Conservation (phyloP, 257 asterid species). For the Capsicum chinense region DNA sequence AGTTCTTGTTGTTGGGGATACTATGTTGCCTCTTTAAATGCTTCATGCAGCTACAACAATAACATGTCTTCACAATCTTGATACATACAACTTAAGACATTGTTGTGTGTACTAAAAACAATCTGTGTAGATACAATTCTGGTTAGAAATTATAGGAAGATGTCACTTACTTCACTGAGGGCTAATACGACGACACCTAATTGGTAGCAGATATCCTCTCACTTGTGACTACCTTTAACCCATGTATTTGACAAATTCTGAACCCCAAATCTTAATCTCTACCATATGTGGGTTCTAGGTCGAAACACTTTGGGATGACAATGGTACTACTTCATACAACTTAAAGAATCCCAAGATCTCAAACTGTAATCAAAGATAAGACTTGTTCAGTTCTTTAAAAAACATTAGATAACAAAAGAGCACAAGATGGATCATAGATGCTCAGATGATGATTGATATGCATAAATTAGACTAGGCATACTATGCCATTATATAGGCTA, state of each 20-base stretch:
- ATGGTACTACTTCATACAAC: too few relatives aligned
- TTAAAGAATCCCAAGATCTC: conserved; percentile 1
- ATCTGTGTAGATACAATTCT: background rate
- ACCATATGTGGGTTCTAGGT: too few relatives aligned
- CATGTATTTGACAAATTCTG: too few relatives aligned
- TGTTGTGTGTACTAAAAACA: background rate
- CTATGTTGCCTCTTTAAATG: too few relatives aligned
- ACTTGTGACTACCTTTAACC: background rate
- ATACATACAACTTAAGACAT: background rate
- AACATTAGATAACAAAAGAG: background rate
- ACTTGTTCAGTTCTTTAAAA: background rate
- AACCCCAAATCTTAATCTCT: too few relatives aligned
- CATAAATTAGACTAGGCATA: background rate
- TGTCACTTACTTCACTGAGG: background rate
- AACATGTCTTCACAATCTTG: background rate
- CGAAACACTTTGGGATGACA: too few relatives aligned
- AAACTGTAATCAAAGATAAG: background rate
- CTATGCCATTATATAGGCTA: background rate
- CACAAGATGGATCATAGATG: background rate
- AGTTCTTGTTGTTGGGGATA: too few relatives aligned
- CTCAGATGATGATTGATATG: background rate
- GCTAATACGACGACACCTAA: background rate
- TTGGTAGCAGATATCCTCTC: background rate
- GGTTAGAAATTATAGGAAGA: background rate
- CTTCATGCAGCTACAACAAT: too few relatives aligned